Conservation (phyloP, 129 eudicot genomes). For the Saussurea involucrata region DNA sequence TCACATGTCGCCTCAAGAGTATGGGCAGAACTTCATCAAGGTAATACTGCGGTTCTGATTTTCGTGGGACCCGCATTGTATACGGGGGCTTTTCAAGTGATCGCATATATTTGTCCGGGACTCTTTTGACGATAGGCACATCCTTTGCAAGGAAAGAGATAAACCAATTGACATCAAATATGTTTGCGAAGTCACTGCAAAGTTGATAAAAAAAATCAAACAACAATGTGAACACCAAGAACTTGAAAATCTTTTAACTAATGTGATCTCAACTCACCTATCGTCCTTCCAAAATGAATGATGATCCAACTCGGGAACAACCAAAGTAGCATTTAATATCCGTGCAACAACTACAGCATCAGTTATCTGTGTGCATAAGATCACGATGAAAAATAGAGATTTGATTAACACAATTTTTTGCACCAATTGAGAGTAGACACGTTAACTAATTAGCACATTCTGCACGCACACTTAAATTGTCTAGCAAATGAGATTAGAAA, state of each 20-base stretch:
- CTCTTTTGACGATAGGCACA: slow-evolving; percentile 70
- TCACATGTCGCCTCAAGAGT: slow-evolving; percentile 87
- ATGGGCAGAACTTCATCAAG: slow-evolving; percentile 80
- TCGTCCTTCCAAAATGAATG: slow-evolving; percentile 94
- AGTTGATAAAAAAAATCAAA: slow-evolving; percentile 4
- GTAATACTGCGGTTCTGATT: slow-evolving; percentile 89
- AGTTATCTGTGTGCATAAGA: slow-evolving; percentile 56
- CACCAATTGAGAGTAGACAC: not conserved
- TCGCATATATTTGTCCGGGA: slow-evolving; percentile 86
- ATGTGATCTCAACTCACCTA: slow-evolving; percentile 50
- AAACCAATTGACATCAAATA: slow-evolving; percentile 93
- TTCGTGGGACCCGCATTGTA: slow-evolving; percentile 93
- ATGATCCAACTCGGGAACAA: slow-evolving; percentile 89
- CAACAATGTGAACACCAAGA: slow-evolving; percentile 6
- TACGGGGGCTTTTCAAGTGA: slow-evolving; percentile 91
- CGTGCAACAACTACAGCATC: slow-evolving; percentile 97
- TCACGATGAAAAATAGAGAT: slow-evolving; percentile 9
- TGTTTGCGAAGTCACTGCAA: slow-evolving; percentile 83
- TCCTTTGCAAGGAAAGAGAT: slow-evolving; percentile 84
- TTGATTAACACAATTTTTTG: not conserved
- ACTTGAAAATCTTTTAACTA: slow-evolving; percentile 5
- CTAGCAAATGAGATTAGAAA: not conserved
- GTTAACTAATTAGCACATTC: not conserved
- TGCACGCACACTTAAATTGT: not conserved
- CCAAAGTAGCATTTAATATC: slow-evolving; percentile 89